Evolutionary conservation across 2,329 filamentous ascomycete genomes (phyloP).

Genomic region (Fusarium napiforme): DNA sequence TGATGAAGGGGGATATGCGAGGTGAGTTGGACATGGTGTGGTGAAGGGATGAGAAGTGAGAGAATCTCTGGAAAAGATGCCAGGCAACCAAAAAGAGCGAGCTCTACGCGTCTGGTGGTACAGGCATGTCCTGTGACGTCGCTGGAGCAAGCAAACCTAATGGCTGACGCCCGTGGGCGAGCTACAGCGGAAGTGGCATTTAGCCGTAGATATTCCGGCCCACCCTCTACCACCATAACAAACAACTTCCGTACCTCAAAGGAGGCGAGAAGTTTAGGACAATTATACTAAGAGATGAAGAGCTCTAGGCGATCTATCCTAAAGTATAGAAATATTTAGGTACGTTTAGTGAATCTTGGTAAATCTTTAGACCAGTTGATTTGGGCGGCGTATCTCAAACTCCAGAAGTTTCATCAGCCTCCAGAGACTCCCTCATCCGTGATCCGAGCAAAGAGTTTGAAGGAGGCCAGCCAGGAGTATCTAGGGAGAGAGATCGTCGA

Average conservation of each 20-base stretch:
- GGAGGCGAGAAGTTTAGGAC: neutral
- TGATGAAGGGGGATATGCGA: neutral
- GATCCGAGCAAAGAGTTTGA: neutral
- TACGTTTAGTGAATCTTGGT: neutral
- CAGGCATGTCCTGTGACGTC: fast-evolving
- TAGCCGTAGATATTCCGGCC: neutral
- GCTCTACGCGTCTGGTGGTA: neutral
- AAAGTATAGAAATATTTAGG: fast-evolving
- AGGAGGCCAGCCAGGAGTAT: fast-evolving
- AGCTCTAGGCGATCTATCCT: fast-evolving
- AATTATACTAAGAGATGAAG: fast-evolving
- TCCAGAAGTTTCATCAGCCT: neutral
- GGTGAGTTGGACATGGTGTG: no score
- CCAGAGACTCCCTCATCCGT: neutral
- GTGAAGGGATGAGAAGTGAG: neutral
- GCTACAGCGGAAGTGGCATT: neutral
- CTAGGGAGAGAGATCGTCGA: fast-evolving
- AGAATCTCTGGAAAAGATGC: fast-evolving
- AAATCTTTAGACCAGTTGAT: fast-evolving
- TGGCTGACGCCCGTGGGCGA: neutral
- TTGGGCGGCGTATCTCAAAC: neutral
- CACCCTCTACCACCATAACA: neutral
- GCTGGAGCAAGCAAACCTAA: neutral
- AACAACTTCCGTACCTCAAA: neutral
- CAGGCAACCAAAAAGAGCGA: fast-evolving